Percentiles rank a stretch among this genome's conserved stretches.
phyloP scores from a whole-genome alignment of 345 rosid species.

The Bruguiera parviflora region DNA sequence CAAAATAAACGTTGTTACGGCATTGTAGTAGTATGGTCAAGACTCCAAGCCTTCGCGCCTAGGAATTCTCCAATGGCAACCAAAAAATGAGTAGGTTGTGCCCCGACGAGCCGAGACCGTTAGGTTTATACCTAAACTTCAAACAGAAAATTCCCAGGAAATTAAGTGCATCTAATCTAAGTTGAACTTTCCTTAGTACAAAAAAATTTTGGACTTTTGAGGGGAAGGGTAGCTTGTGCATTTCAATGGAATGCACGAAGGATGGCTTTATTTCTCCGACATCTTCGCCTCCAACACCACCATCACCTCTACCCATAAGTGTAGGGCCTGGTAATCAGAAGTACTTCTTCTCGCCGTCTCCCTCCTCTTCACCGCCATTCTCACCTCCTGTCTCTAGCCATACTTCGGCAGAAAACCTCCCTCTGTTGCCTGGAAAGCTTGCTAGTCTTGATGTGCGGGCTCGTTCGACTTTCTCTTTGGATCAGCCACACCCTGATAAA shows the following conservation, averaged over 20 bases:
- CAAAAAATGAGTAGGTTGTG: not conserved
- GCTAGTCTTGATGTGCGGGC: slow-evolving; percentile 8
- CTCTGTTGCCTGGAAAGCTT: slow-evolving; percentile 27
- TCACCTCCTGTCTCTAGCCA: slow-evolving; percentile 31
- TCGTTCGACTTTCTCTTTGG: slow-evolving; percentile 41
- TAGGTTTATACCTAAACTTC: slow-evolving; percentile 28
- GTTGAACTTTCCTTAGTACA: not conserved
- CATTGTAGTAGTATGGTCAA: too few species aligned
- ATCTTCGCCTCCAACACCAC: slow-evolving; percentile 53
- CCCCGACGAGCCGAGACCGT: slow-evolving; percentile 13
- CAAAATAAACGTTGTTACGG: too few species aligned
- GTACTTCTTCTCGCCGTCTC: slow-evolving; percentile 40
- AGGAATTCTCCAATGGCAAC: too few species aligned
- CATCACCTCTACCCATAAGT: slow-evolving; percentile 60
- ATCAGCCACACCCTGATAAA: slow-evolving; percentile 14
- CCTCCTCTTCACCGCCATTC: slow-evolving; percentile 50
- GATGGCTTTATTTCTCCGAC: slow-evolving; percentile 24
- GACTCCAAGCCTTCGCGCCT: too few species aligned
- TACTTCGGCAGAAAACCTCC: slow-evolving; percentile 37
- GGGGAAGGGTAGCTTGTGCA: not conserved
- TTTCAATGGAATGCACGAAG: slow-evolving; percentile 15
- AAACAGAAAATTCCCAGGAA: slow-evolving; percentile 16
- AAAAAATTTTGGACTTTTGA: not conserved
- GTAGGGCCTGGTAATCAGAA: slow-evolving; percentile 44
- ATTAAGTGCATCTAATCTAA: not conserved